phyloP scores from a whole-genome alignment of 2,329 filamentous ascomycete genomes.

The Lachnellula hyalina region DNA sequence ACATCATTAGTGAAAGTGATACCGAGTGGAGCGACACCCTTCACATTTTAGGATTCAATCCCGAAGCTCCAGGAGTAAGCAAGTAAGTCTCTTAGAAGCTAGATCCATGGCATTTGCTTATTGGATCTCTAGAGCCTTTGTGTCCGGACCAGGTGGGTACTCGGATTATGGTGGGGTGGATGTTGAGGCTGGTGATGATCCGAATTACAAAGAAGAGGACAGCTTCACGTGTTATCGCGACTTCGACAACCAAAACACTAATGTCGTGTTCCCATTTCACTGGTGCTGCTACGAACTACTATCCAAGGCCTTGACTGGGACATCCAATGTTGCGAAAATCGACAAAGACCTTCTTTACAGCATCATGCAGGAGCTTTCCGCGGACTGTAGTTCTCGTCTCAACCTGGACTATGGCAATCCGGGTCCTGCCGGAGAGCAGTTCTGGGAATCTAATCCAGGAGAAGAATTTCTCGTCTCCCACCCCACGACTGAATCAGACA shows the following conservation, averaged over 20 bases:
- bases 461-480: background rate
- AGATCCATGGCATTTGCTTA: background rate
- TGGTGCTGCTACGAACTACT: slow-evolving; percentile 7
- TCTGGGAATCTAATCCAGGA: background rate
- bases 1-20: slow-evolving; percentile 1
- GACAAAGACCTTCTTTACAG: background rate
- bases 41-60: slow-evolving; percentile 2
- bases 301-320: background rate
- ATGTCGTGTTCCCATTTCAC: slow-evolving; percentile 10
- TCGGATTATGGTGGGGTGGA: slow-evolving; percentile 1
- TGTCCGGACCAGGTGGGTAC: slow-evolving; percentile 1
- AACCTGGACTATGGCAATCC: slow-evolving; percentile 1
- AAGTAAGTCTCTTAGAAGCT: background rate
- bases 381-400: background rate
- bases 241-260: background rate
- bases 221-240: background rate
- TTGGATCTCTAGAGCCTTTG: background rate
- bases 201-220: background rate
- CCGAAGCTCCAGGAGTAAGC: background rate
- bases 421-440: background rate
- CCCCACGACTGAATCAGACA: background rate
- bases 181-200: slow-evolving; percentile 1
- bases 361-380: background rate
- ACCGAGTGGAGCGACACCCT: background rate
- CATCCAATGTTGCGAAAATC: background rate